phyloP scores from a whole-genome alignment of 805 yeast genomes.

The Ogataea wickerhamii region DNA sequence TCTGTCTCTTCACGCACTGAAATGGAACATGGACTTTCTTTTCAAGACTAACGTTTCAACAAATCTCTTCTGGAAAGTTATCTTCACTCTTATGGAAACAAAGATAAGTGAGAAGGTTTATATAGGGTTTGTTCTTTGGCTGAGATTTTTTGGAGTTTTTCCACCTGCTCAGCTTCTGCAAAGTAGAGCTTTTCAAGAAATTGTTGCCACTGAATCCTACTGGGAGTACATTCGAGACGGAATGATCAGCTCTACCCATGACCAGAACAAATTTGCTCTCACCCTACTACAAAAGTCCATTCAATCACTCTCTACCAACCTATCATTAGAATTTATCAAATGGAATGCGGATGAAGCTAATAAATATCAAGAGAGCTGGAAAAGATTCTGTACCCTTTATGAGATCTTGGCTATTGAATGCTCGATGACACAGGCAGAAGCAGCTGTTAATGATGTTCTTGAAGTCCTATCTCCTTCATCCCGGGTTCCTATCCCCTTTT shows the following conservation, averaged over 20 bases:
- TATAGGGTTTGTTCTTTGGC: slow-evolving; percentile 51
- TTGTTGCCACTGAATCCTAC: slow-evolving; percentile 33
- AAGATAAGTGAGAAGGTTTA: slow-evolving; percentile 27
- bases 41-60: slow-evolving; percentile 16
- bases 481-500: slow-evolving; percentile 65
- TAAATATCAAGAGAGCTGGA: slow-evolving; percentile 54
- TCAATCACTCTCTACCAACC: slow-evolving; percentile 35
- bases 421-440: slow-evolving; percentile 80
- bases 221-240: slow-evolving; percentile 61
- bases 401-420: slow-evolving; percentile 84
- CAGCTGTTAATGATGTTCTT: slow-evolving; percentile 63
- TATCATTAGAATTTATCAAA: slow-evolving; percentile 38
- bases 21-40: slow-evolving; percentile 40
- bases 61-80: slow-evolving; percentile 43
- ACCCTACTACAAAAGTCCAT: slow-evolving; percentile 64
- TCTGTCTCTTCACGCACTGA: slow-evolving; percentile 20
- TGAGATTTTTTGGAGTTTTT: slow-evolving; percentile 43
- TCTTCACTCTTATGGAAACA: slow-evolving; percentile 37
- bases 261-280: slow-evolving; percentile 63
- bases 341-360: slow-evolving; percentile 39
- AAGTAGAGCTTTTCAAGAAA: background rate
- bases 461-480: slow-evolving; percentile 48
- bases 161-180: slow-evolving; percentile 3
- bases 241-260: slow-evolving; percentile 54
- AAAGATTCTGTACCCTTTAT: slow-evolving; percentile 64